These are phyloP conservation scores for Bryoerythrophyllum caledonicum DNA, from an alignment of 225 moss, liverwort and hornwort species.

Conservation along the genomic window DNA sequence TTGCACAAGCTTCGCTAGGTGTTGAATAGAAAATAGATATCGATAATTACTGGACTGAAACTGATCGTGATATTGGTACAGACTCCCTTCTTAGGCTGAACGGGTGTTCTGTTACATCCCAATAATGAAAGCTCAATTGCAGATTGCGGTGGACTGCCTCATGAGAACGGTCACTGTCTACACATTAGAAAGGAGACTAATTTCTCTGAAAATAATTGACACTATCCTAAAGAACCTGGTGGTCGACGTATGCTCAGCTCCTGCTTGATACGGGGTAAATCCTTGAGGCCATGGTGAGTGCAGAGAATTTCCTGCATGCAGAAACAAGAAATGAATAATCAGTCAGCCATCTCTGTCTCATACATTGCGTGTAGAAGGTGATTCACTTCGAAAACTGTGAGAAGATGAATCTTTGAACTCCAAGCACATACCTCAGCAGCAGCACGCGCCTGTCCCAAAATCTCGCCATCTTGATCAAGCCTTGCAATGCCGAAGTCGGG, in stretches of 20 bases:
- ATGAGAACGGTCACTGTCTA: slow-evolving; percentile 2
- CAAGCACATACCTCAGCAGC: slow-evolving; percentile 79
- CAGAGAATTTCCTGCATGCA: slow-evolving; percentile 58
- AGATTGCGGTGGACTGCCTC: neutral
- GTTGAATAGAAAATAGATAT: neutral
- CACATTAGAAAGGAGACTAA: neutral
- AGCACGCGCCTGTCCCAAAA: slow-evolving; percentile 73
- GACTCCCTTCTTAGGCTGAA: slow-evolving; percentile 2
- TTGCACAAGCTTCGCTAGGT: neutral
- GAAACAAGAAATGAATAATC: neutral
- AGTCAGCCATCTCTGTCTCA: slow-evolving; percentile 9
- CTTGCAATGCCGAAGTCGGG: slow-evolving; percentile 94
- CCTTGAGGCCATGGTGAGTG: slow-evolving; percentile 55
- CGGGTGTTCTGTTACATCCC: slow-evolving; percentile 2
- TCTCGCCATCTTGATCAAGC: slow-evolving; percentile 84
- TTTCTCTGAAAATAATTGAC: neutral
- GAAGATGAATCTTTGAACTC: neutral
- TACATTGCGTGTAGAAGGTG: neutral
- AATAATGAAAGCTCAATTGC: neutral
- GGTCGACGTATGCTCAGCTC: slow-evolving; percentile 95
- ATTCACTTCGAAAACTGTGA: neutral
- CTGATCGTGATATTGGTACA: slow-evolving; percentile 11
- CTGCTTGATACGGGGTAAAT: slow-evolving; percentile 73
- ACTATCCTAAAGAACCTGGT: slow-evolving; percentile 64
- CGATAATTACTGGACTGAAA: neutral